These are phyloP conservation scores for Areca catechu DNA, from an alignment of 176 grass and related monocot species.

Conservation along the genomic window DNA sequence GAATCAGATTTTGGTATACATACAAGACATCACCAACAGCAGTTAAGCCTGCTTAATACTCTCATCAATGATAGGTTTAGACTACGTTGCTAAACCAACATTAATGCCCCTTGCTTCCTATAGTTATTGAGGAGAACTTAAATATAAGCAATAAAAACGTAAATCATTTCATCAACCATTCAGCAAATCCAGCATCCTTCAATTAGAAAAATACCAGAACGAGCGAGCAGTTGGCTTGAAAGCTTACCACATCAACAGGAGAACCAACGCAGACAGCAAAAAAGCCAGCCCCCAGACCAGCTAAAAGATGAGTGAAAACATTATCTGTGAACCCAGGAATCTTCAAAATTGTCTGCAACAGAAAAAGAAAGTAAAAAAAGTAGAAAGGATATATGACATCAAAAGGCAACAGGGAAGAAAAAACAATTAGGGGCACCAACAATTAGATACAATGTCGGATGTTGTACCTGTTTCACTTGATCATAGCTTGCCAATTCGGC, in stretches of 20 bases:
- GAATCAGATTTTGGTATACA: too few relatives aligned
- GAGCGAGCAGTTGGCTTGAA: background rate
- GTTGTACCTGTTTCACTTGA: slow-evolving; percentile 76
- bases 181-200: too few relatives aligned
- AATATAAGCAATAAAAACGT: too few relatives aligned
- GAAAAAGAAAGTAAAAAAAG: slow-evolving; percentile 1
- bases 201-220: too few relatives aligned
- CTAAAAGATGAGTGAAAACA: slow-evolving; percentile 67
- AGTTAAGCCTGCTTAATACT: too few relatives aligned
- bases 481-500: slow-evolving; percentile 96
- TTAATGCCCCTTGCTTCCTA: too few relatives aligned
- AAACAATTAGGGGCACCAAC: background rate
- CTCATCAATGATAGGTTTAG: too few relatives aligned
- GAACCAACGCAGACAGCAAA: slow-evolving; percentile 96
- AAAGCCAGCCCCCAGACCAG: slow-evolving; percentile 86
- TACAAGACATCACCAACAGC: too few relatives aligned
- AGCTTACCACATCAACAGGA: slow-evolving; percentile 87
- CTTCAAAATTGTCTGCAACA: slow-evolving; percentile 69
- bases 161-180: too few relatives aligned
- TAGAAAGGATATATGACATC: background rate
- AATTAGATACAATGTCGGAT: background rate
- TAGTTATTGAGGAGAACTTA: too few relatives aligned
- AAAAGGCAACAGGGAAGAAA: slow-evolving; percentile 12
- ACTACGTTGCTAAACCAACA: too few relatives aligned
- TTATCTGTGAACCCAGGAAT: slow-evolving; percentile 93